Evolutionary conservation across 164 flowering plant species (phyloP).

Genomic region (Aristolochia californica): DNA sequence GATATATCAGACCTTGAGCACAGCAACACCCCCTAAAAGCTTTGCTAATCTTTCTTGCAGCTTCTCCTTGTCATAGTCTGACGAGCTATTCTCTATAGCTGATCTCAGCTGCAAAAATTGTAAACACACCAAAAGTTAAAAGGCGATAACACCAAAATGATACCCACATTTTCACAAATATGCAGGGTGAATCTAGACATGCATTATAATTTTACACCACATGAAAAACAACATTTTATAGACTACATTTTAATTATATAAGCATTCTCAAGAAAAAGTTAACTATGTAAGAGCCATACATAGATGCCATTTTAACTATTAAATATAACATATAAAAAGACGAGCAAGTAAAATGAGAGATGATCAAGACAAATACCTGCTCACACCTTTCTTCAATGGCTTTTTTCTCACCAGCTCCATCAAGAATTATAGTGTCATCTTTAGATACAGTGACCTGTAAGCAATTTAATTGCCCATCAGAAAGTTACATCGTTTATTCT

Average conservation of each 20-base stretch:
- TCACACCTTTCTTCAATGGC: constrained; percentile 81
- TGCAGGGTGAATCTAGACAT: too few species aligned
- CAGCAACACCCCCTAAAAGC: constrained; percentile 95
- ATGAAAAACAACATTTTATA: too few species aligned
- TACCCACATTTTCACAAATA: neutral
- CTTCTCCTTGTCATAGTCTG: constrained; percentile 92
- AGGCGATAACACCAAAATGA: neutral
- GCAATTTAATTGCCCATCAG: neutral
- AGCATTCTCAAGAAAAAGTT: too few species aligned
- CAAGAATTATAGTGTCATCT: constrained; percentile 83
- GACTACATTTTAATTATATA: too few species aligned
- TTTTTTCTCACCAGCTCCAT: constrained; percentile 89
- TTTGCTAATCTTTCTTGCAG: constrained; percentile 87
- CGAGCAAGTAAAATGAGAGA: neutral
- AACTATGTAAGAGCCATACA: too few species aligned
- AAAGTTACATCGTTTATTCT: neutral
- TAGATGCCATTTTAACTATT: neutral
- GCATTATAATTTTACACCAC: too few species aligned
- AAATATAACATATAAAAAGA: neutral
- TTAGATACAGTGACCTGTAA: constrained; percentile 64
- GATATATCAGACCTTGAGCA: constrained; percentile 49
- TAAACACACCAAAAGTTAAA: neutral
- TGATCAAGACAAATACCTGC: constrained; percentile 33
- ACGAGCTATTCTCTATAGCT: constrained; percentile 61
- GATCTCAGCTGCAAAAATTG: constrained; percentile 52